A percentile compares a stretch with the other conserved stretches of the same genome.
Conservation (phyloP, 306 rosid genomes). For the Heteromeles arbutifolia region DNA sequence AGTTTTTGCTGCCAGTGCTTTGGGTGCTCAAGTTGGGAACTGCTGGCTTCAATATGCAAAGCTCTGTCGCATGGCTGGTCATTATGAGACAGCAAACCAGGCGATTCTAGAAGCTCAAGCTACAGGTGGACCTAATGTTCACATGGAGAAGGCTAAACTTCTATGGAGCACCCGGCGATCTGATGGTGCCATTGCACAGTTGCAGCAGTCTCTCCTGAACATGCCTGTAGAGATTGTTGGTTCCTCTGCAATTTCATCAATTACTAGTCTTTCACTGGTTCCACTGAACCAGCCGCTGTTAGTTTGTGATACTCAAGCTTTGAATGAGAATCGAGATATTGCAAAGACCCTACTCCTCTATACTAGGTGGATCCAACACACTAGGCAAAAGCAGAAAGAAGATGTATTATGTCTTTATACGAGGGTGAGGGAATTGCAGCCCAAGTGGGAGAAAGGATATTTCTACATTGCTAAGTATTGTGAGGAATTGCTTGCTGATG, state of each 20-base stretch:
- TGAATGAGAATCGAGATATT: slow-evolving; percentile 58
- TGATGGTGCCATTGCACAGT: slow-evolving; percentile 86
- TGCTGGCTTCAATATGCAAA: slow-evolving; percentile 99
- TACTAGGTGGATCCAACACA: slow-evolving; percentile 94
- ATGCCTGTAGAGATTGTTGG: slow-evolving; percentile 82
- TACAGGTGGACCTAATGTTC: slow-evolving; percentile 82
- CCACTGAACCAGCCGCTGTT: slow-evolving; percentile 56
- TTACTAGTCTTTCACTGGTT: slow-evolving; percentile 77
- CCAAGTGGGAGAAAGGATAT: slow-evolving; percentile 94
- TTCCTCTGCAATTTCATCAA: slow-evolving; percentile 68
- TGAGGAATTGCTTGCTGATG: slow-evolving; percentile 91
- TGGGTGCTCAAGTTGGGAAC: slow-evolving; percentile 81
- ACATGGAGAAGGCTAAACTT: slow-evolving; percentile 87
- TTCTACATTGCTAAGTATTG: slow-evolving; percentile 87
- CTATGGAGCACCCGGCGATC: slow-evolving; percentile 89
- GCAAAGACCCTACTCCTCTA: slow-evolving; percentile 93
- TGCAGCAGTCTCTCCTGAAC: slow-evolving; percentile 84
- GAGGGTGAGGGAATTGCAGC: slow-evolving; percentile 90
- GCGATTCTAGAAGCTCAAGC: slow-evolving; percentile 92
- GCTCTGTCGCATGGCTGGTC: slow-evolving; percentile 92
- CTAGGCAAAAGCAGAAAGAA: slow-evolving; percentile 98
- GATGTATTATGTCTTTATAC: slow-evolving; percentile 74
- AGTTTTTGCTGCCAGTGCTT: slow-evolving; percentile 72
- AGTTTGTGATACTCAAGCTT: slow-evolving; percentile 60
- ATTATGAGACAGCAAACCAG: slow-evolving; percentile 88